phyloP scores from a whole-genome alignment of 2,329 filamentous ascomycete genomes.

The Fusarium incarnatum region DNA sequence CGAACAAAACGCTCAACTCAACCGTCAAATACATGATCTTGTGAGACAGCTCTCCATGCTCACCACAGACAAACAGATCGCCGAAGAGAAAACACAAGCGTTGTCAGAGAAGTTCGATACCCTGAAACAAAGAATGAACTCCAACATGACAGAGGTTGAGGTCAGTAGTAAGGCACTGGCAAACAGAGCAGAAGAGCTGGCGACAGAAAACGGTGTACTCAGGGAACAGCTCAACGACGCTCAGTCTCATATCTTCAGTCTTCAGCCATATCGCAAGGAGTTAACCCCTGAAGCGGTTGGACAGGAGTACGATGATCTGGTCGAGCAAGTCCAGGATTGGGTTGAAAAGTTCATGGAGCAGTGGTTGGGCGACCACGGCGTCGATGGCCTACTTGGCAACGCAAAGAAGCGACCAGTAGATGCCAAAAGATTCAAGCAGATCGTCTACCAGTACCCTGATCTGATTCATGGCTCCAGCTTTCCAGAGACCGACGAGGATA shows the following conservation, averaged over 20 bases:
- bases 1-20: conserved; percentile 33
- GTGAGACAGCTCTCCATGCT: conserved; percentile 31
- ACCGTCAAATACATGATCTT: conserved; percentile 40
- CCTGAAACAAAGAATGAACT: conserved; percentile 43
- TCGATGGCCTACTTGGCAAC: conserved; percentile 38
- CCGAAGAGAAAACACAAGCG: conserved; percentile 47
- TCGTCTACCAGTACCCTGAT: conserved; percentile 49
- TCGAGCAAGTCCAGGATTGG: conserved; percentile 53
- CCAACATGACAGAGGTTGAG: conserved; percentile 40
- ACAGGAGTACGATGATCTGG: conserved; percentile 53
- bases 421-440: conserved; percentile 43
- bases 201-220: conserved; percentile 46
- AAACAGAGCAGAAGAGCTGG: conserved; percentile 38
- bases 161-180: conserved; percentile 41
- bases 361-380: conserved; percentile 47
- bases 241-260: conserved; percentile 56
- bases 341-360: conserved; percentile 51
- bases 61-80: conserved; percentile 46
- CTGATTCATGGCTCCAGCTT: conserved; percentile 49
- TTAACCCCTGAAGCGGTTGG: conserved; percentile 53
- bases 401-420: conserved; percentile 44
- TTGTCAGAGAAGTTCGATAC: conserved; percentile 42
- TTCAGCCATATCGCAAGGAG: conserved; percentile 56
- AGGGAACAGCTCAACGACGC: conserved; percentile 51
- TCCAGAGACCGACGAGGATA: conserved; percentile 55